Base-by-base conservation (phyloP, 139 green algal genomes). In the Pleodorina starrii region DNA sequence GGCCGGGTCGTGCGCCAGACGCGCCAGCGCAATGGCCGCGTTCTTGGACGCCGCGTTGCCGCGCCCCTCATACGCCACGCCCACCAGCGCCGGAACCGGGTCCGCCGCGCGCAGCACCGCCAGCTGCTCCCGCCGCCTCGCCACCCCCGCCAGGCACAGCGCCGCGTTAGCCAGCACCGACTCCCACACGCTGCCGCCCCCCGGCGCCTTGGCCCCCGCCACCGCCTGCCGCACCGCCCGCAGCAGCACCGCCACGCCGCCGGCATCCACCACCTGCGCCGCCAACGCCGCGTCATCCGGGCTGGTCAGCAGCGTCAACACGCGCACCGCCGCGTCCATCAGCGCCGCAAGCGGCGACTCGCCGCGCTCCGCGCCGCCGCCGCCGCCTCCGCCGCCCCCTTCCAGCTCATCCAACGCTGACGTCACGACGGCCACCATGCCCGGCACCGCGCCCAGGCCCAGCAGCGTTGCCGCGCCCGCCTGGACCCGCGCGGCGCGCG, bases 11-110 rank as follows among this genome's bases (percentile, higher is more conserved):
- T 94, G 83, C 16, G 93, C 91, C 84, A 96, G 71, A 2, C 91
- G 77, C 36, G 95, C 95, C 48, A 95, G 71, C 44, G 91, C 92
- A 60, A 97, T 96, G 38, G 91, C 92, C 11, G 95, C 95, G 88
- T 97, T 97, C 71, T 92, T 94, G 57, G 59, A 89, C 12, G 76
- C 89, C 36, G 69, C 71, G 85, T 86, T 92, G 60, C 90, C 93
- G 43, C 86, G 85, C 5, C 89, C 81, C 36, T 91, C 85, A 50
- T 95, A 90, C 7, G 93, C 95, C 36, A 94, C 88, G 16, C 74
- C 1, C 23, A 96, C 68, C 63, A 96, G 87, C 75, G 76, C 38
- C 38, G 80, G 57, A 16, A 96, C 94, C 17, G 91, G 87, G 59
- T 92, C 87, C 7, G 40, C 66, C 17, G 51, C 32, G 12, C 44